A percentile compares a stretch with the other conserved stretches of the same genome.
Evolutionary conservation across 1,139 yeast genomes (phyloP).

Genomic region (Oligophagozyma castellii): DNA sequence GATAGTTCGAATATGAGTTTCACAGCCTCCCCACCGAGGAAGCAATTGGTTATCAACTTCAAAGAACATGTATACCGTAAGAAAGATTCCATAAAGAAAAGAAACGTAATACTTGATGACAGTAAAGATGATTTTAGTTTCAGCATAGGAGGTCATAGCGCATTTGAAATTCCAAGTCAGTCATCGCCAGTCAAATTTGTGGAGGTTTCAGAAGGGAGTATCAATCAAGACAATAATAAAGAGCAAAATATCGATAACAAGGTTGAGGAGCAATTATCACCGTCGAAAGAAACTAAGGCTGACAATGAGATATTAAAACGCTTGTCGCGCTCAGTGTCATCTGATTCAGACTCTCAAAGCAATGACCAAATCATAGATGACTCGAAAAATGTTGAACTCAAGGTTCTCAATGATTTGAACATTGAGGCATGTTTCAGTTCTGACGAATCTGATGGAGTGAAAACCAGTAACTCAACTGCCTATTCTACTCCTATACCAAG

Average conservation of each 20-base stretch:
- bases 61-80: slow-evolving; percentile 5
- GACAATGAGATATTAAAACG: background rate
- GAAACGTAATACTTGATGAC: slow-evolving; percentile 19
- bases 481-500: background rate
- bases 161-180: slow-evolving; percentile 16
- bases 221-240: background rate
- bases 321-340: background rate
- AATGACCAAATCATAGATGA: background rate
- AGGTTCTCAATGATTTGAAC: no score
- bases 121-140: slow-evolving; percentile 22
- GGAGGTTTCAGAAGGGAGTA: background rate
- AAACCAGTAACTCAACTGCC: background rate
- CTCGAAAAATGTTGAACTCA: no score
- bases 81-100: slow-evolving; percentile 8
- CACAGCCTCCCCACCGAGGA: no score
- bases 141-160: slow-evolving; percentile 18
- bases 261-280: background rate
- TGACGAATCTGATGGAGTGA: background rate
- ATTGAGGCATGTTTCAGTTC: background rate
- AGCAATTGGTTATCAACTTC: no score
- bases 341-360: background rate
- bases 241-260: background rate
- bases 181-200: background rate
- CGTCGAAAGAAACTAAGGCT: background rate
- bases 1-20: no score